phyloP scores from a whole-genome alignment of 73 alveolate species.

The Uronychia binucleata region DNA sequence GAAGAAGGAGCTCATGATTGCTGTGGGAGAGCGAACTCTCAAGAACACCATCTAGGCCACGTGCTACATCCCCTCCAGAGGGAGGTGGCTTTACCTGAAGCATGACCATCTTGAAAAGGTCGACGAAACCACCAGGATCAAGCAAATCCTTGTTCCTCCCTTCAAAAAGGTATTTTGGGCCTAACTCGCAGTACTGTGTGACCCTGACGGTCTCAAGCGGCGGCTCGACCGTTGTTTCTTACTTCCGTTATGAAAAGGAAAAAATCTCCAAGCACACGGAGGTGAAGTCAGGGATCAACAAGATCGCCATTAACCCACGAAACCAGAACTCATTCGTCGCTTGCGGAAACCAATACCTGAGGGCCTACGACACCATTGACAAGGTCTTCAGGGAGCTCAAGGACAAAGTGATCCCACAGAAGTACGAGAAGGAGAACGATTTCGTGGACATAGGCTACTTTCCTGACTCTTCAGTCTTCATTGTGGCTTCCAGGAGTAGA shows the following conservation, averaged over 20 bases:
- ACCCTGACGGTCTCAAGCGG: constrained; percentile 32
- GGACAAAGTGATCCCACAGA: constrained; percentile 50
- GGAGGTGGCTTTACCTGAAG: constrained; percentile 50
- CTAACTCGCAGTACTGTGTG: constrained; percentile 20
- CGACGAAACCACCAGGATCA: constrained; percentile 42
- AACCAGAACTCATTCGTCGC: constrained; percentile 51
- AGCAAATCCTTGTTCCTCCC: constrained; percentile 43
- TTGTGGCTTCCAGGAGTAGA: constrained; percentile 25
- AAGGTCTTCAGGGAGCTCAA: constrained; percentile 43
- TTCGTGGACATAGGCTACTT: constrained; percentile 45
- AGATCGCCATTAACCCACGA: constrained; percentile 51
- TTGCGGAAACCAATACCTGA: constrained; percentile 37
- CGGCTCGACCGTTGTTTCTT: constrained; percentile 27
- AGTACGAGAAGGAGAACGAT: constrained; percentile 63
- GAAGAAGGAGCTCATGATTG: constrained; percentile 54
- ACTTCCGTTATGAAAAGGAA: constrained; percentile 59
- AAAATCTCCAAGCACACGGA: constrained; percentile 31
- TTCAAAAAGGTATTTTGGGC: constrained; percentile 10
- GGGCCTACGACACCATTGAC: constrained; percentile 35
- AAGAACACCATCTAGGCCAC: constrained; percentile 27
- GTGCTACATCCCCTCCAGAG: constrained; percentile 27
- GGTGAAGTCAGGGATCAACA: constrained; percentile 20
- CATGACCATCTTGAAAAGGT: constrained; percentile 46
- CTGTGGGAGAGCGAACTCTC: constrained; percentile 44
- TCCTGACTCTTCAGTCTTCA: constrained; percentile 44